Percentiles rank a stretch among this genome's conserved stretches.
Conservation (phyloP, 305 asterid species). For the Fraxinus albicans region DNA sequence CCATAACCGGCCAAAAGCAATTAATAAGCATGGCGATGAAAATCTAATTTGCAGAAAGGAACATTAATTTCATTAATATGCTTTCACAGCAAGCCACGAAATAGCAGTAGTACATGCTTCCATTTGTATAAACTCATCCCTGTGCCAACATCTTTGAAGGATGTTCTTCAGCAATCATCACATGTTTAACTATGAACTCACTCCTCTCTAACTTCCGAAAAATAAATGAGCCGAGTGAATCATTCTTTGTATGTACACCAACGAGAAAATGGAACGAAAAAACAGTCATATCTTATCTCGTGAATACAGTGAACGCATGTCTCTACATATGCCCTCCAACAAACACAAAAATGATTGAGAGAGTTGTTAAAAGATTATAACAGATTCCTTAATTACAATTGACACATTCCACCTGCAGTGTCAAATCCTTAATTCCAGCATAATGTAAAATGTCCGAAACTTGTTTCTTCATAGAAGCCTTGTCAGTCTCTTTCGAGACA, state of each 20-base stretch:
- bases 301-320: not conserved
- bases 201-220: not conserved
- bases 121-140: not conserved
- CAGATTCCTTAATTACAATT: slow-evolving; percentile 25
- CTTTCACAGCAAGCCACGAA: not conserved
- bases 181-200: not conserved
- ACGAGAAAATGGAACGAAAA: not conserved
- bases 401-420: slow-evolving; percentile 64
- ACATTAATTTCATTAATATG: not conserved
- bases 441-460: slow-evolving; percentile 46
- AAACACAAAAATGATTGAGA: not conserved
- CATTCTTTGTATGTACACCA: not conserved
- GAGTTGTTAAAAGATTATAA: not conserved
- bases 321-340: not conserved
- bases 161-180: not conserved
- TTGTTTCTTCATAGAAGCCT: slow-evolving; percentile 45
- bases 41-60: not conserved
- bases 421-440: slow-evolving; percentile 80
- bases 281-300: not conserved
- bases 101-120: not conserved
- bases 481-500: slow-evolving; percentile 58
- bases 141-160: not conserved
- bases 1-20: not conserved
- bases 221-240: not conserved
- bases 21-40: not conserved